Base-by-base conservation (phyloP, 2,329 filamentous ascomycete genomes). In the Penicillium hesseltinei region DNA sequence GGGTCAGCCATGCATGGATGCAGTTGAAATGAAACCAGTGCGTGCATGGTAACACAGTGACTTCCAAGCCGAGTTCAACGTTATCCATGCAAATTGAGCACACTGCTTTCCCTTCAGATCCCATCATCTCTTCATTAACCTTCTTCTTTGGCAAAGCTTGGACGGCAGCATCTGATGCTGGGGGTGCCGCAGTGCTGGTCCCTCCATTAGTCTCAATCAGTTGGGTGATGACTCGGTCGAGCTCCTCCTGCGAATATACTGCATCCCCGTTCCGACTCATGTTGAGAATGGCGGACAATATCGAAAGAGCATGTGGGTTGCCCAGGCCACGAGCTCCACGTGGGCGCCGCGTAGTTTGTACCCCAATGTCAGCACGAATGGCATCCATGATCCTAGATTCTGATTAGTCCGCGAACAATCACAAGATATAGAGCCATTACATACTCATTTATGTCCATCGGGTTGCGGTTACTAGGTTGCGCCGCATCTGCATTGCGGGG, bases 51-150 rank as follows among this genome's bases (percentile, higher is more conserved):
- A 99, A 76, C 45, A 88, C 82, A 0, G 89, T 84, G 5, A 93
- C 90, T 70, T 90, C 86, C 31, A 90, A 86, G 11, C 86, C 89
- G 36, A 89, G 70, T 27, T 84, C 81, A 60, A 95, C 88, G 29
- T 90, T 84, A 54, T 97, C 92, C 79, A 97, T 96, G 75, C 94
- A 99, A 57, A 99, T 96, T 36, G 90, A 92, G 73, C 94, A 99
- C 69, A 97, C 92, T 1, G 83, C 84, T 51, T 79, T 82, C 42
- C 86, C 88, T 57, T 88, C 90, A 5, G 78, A 75, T 7, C 82
- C 83, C 53, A 95, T 79, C 83, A 95, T 88, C 42, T 87, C 82
- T 56, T 83, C 78, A 50, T 90, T 84, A 2, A 94, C 79, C 43
- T 84, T 84, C 64, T 87, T 88, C 65, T 88, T 88, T 9, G 90